Evolutionary conservation across 2,329 filamentous ascomycete genomes (phyloP), one percentile per base, ranked within the genome.

Genomic region (Penicillium occitanis): DNA sequence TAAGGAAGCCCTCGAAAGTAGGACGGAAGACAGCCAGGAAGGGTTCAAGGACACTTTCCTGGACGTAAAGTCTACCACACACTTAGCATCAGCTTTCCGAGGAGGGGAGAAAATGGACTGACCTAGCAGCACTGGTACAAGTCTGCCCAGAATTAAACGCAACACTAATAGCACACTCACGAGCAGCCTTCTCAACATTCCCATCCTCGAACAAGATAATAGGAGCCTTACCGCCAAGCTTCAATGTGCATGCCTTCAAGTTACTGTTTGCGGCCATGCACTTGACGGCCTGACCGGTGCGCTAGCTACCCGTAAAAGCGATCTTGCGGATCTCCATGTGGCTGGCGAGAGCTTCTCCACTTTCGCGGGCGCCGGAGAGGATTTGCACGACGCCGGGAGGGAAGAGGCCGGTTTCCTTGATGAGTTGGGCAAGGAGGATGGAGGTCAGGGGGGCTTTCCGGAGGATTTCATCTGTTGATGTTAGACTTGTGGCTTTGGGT

Each of bases 271-370:
- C 83, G 68, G 78, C 80, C 33, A 76, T 80, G 80, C 93, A 93
- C 79, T 85, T 81, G 42, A 86, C 80, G 48, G 76, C 77, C 68
- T 82, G 81, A 68, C 84, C 73, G 0, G 85, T 86, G 3, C 78
- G 73, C 5, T 78, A 84, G 0, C 84, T 86, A 2, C 86, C 86
- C 0, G 86, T 88, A 71, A 88, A 88, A 66, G 78, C 83, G 72
- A 88, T 84, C 75, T 87, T 87, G 64, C 81, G 79, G 70, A 87
- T 83, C 11, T 79, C 82, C 1, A 78, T 78, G 70, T 88, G 86
- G 19, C 79, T 75, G 0, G 84, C 85, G 73, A 87, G 81, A 73
- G 77, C 72, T 0, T 84, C 83, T 8, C 86, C 86, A 8, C 87
- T 76, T 83, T 91, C 88, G 5, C 82, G 80, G 13, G 84, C 84